Conservation (phyloP, 2,329 filamentous ascomycete species). For the Stagonosporopsis vannaccii region DNA sequence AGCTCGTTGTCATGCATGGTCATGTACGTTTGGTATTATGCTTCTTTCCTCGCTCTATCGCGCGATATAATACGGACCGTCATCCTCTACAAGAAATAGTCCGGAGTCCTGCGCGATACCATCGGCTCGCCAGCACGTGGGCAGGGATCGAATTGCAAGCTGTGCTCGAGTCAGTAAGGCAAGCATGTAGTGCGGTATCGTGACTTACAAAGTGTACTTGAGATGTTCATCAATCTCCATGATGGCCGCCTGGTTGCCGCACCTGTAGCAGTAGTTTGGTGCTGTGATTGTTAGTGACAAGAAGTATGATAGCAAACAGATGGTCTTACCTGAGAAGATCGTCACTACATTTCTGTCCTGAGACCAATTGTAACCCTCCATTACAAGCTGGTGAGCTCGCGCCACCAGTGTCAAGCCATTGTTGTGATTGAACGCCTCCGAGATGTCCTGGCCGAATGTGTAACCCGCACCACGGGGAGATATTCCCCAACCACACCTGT, state of each 20-base stretch:
- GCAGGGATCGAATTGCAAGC: slow-evolving; percentile 99
- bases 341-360: slow-evolving; percentile 98
- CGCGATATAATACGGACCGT: slow-evolving; percentile 25
- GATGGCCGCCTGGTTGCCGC: slow-evolving; percentile 98
- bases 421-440: slow-evolving; percentile 98
- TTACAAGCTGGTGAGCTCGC: slow-evolving; percentile 95
- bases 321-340: slow-evolving; percentile 74
- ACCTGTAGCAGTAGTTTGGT: slow-evolving; percentile 91
- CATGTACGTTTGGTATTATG: slow-evolving; percentile 10
- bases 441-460: slow-evolving; percentile 96
- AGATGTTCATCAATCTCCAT: slow-evolving; percentile 99
- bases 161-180: slow-evolving; percentile 53
- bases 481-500: slow-evolving; percentile 95
- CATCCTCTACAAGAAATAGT: slow-evolving; percentile 88
- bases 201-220: slow-evolving; percentile 97
- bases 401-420: slow-evolving; percentile 96
- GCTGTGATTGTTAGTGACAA: slow-evolving; percentile 50
- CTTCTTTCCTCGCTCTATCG: slow-evolving; percentile 19
- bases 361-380: slow-evolving; percentile 99
- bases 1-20: neutral
- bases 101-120: slow-evolving; percentile 93
- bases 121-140: slow-evolving; percentile 96
- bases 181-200: neutral
- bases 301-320: neutral
- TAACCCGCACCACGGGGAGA: slow-evolving; percentile 93